Conservation (phyloP, 495 filamentous ascomycete genomes). For the Jackrogersella minutella region DNA sequence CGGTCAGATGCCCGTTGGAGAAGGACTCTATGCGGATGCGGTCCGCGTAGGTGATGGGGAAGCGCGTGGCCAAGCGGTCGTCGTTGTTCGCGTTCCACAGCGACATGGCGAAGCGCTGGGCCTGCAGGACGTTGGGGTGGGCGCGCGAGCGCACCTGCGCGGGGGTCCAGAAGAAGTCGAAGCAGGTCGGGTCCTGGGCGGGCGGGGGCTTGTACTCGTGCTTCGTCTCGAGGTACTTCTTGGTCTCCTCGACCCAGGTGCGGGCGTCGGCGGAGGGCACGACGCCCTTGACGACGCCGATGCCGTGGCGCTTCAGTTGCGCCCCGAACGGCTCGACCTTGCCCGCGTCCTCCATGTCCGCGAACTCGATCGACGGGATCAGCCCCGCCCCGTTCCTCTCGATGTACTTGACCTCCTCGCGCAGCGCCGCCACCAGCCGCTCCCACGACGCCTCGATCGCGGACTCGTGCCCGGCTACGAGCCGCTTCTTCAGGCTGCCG, state of each 20-base stretch:
- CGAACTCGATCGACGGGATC: slow-evolving; percentile 73
- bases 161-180: slow-evolving; percentile 92
- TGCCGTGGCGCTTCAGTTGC: slow-evolving; percentile 70
- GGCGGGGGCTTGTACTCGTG: slow-evolving; percentile 60
- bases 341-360: slow-evolving; percentile 61
- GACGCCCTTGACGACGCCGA: slow-evolving; percentile 72
- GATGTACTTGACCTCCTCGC: slow-evolving; percentile 66
- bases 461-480: slow-evolving; percentile 73
- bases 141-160: slow-evolving; percentile 80
- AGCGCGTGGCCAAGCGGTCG: slow-evolving; percentile 61
- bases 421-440: slow-evolving; percentile 68
- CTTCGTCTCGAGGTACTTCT: slow-evolving; percentile 68
- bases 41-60: slow-evolving; percentile 84
- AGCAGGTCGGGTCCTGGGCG: slow-evolving; percentile 74
- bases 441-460: slow-evolving; percentile 75
- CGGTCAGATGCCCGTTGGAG: slow-evolving; percentile 49
- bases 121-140: slow-evolving; percentile 74
- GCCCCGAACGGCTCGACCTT: slow-evolving; percentile 57
- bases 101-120: slow-evolving; percentile 81
- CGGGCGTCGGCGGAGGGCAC: slow-evolving; percentile 65
- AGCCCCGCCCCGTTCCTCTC: slow-evolving; percentile 52
- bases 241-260: slow-evolving; percentile 63
- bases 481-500: slow-evolving; percentile 70
- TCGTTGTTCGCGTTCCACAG: slow-evolving; percentile 81
- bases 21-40: slow-evolving; percentile 76